phyloP scores from a whole-genome alignment of 305 asterid genomes.

The Withania somnifera region DNA sequence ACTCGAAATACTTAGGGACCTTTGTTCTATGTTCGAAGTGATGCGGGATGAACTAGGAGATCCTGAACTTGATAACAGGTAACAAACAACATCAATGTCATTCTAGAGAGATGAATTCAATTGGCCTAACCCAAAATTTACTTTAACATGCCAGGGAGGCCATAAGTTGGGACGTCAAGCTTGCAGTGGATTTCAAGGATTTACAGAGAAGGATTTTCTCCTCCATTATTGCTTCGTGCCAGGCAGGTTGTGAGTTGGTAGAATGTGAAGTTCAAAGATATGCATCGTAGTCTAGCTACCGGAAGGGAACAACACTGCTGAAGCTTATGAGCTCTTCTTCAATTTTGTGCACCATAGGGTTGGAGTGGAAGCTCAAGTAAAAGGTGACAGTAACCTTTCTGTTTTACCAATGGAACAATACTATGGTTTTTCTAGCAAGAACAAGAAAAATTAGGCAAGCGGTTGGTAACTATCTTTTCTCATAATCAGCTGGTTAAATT shows the following conservation, averaged over 20 bases:
- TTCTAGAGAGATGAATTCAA: not conserved
- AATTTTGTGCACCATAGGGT: not conserved
- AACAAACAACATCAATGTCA: not conserved
- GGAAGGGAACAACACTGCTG: not conserved
- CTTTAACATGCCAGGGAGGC: slow-evolving; percentile 28
- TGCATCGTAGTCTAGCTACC: not conserved
- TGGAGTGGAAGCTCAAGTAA: not conserved
- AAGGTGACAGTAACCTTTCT: not conserved
- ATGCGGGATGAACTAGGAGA: slow-evolving; percentile 60
- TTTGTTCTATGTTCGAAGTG: slow-evolving; percentile 51
- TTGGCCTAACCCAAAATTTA: slow-evolving; percentile 7
- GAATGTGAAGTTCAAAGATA: slow-evolving; percentile 32
- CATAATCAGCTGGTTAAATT: not conserved
- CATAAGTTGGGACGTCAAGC: slow-evolving; percentile 65
- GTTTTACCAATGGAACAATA: not conserved
- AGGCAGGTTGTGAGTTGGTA: slow-evolving; percentile 45
- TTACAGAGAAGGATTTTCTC: slow-evolving; percentile 55
- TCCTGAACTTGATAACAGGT: slow-evolving; percentile 46
- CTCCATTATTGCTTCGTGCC: slow-evolving; percentile 53
- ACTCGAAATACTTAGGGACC: slow-evolving; percentile 43
- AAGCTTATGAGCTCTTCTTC: not conserved
- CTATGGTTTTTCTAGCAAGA: not conserved
- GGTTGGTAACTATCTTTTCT: not conserved
- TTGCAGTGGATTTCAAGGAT: slow-evolving; percentile 50
- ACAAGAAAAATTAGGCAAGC: not conserved